Evolutionary conservation across 2,329 filamentous ascomycete species (phyloP), one percentile per base, ranked within the genome.

Genomic region (Botryosphaeria agaves): DNA sequence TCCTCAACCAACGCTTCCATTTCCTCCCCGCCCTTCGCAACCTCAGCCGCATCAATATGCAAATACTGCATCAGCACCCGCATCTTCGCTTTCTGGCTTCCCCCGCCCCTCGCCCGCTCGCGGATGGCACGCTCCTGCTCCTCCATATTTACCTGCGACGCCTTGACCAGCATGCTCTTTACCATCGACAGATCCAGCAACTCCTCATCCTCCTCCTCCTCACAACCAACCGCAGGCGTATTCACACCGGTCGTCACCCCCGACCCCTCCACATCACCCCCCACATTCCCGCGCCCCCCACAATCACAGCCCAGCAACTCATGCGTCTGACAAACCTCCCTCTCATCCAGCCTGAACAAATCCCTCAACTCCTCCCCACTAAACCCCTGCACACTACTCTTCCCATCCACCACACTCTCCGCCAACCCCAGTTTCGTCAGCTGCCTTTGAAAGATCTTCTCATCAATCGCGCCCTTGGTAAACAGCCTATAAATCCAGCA

Each of bases 381-480:
- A 45, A 82, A 82, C 19, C 67, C 69, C 6, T 66, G 59, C 15
- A 63, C 64, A 19, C 56, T 61, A 19, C 62, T 60, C 44, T 76
- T 77, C 36, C 70, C 64, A 38, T 81, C 75, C 42, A 82, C 74
- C 18, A 82, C 72, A 32, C 70, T 75, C 42, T 79, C 73, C 2
- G 76, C 74, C 2, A 82, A 56, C 2, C 74, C 74, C 40, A 70
- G 64, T 48, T 82, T 82, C 31, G 71, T 77, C 21, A 79, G 59
- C 45, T 82, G 76, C 6, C 76, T 60, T 47, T 81, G 76, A 53
- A 70, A 81, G 34, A 82, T 81, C 51, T 78, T 80, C 51, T 82
- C 76, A 38, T 81, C 76, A 12, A 82, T 56, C 4, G 69, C 72
- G 6, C 76, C 76, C 34, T 75, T 69, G 3, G 76, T 69, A 8